Evolutionary conservation across 2,329 filamentous ascomycete species (phyloP), one percentile per base, ranked within the genome.

Genomic region (Trichoderma atrobrunneum): DNA sequence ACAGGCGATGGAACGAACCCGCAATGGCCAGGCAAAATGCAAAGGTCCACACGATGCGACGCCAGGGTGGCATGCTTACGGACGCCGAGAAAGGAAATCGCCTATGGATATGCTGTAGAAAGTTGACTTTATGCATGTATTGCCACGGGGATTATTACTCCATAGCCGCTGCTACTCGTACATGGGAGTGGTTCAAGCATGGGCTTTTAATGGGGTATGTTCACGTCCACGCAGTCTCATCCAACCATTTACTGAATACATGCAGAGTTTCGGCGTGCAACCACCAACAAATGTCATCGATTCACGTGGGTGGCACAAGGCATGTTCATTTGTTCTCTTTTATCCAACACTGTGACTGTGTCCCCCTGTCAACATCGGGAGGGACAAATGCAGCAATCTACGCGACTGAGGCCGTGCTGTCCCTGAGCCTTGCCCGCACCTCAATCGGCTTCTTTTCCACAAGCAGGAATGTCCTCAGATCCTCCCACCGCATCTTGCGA

Each of bases 391-490:
- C 14, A 56, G 28, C 30, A 18, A 56, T 16, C 28, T n/a, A 36
- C 11, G 21, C 64, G 48, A 28, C 48, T 0, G 51, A 57, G 32
- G 12, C 30, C 10, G 30, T 21, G 34, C 34, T 36, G 16, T 24
- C 48, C 48, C 65, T 67, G 36, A 48, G 30, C 26, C 24, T 61
- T 10, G 48, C 36, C 28, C 62, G 51, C 32, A 72, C 32, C 70
- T 67, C 62, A 26, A 72, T 66, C 7, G 56, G 56, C 24, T 21
- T 51, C 70, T 72, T 72, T 24, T 72, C 70, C 14, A 72, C 70
- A 6, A 72, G 30, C 28, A 72, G 14, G 54, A 67, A 72, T 28
- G 62, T 59, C 30, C 54, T 39, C 62, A 66, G 18, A 51, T 72
- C 70, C 54, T 72, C 70, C 70, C 70, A 72, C 54, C 30, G 36